Percentiles rank a stretch among this genome's conserved stretches.
Conservation (phyloP, 345 rosid genomes). For the Moricandia moricandioides region DNA sequence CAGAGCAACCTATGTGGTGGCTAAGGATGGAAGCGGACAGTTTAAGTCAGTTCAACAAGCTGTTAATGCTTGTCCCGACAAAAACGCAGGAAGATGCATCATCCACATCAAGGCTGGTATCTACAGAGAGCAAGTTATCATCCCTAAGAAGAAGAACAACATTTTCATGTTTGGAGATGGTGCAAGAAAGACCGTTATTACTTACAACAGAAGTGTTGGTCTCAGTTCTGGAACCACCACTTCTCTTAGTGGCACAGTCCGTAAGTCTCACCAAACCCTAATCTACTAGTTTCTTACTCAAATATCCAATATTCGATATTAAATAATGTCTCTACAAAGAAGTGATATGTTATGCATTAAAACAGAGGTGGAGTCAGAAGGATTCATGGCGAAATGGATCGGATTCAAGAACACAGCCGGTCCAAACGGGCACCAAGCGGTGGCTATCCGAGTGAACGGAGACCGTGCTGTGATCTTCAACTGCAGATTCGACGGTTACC, state of each 20-base stretch:
- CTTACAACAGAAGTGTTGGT: slow-evolving; percentile 46
- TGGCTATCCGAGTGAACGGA: slow-evolving; percentile 58
- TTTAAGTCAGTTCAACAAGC: slow-evolving; percentile 56
- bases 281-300: not conserved
- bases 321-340: too few species aligned
- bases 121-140: slow-evolving; percentile 45
- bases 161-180: slow-evolving; percentile 76
- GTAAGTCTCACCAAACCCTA: slow-evolving; percentile 32
- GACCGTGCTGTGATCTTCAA: slow-evolving; percentile 53
- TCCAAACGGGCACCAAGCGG: slow-evolving; percentile 61
- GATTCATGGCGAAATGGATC: slow-evolving; percentile 61
- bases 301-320: not conserved
- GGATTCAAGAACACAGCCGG: slow-evolving; percentile 81
- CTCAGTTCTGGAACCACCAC: slow-evolving; percentile 47
- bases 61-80: slow-evolving; percentile 40
- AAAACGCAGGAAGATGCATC: slow-evolving; percentile 46
- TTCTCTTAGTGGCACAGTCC: slow-evolving; percentile 48
- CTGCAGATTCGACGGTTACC: slow-evolving; percentile 69
- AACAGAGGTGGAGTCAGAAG: slow-evolving; percentile 53
- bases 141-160: slow-evolving; percentile 50
- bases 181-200: slow-evolving; percentile 57
- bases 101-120: slow-evolving; percentile 69
- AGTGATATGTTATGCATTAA: not conserved
- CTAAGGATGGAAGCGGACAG: slow-evolving; percentile 75
- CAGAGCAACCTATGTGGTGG: slow-evolving; percentile 59